These are phyloP conservation scores for Dactylellina haptotyla DNA, from an alignment of 2,329 filamentous ascomycete species.

Conservation along the genomic window DNA sequence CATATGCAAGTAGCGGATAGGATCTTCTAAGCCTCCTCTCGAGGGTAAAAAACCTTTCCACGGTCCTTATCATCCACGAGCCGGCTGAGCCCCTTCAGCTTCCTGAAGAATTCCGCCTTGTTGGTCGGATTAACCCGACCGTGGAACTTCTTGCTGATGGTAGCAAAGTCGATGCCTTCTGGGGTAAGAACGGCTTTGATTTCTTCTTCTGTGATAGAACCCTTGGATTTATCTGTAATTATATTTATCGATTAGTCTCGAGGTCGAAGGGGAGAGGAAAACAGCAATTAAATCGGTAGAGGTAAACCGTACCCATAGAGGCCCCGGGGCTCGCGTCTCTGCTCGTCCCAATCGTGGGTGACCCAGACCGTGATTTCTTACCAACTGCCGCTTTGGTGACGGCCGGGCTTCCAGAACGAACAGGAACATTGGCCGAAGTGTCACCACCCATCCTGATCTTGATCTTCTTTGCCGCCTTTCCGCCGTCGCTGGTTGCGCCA, in stretches of 20 bases:
- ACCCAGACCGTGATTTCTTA: conserved; percentile 52
- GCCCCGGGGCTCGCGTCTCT: conserved; percentile 45
- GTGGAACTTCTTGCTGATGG: conserved; percentile 56
- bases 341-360: conserved; percentile 39
- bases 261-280: no score
- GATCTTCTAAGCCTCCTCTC: conserved; percentile 43
- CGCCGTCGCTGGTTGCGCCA: conserved; percentile 53
- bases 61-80: conserved; percentile 51
- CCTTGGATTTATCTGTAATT: conserved; percentile 55
- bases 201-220: conserved; percentile 58
- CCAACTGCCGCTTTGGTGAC: conserved; percentile 23
- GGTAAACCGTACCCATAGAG: conserved; percentile 30
- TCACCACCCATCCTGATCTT: conserved; percentile 55
- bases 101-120: conserved; percentile 52
- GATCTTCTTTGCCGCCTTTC: conserved; percentile 57
- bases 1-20: no score
- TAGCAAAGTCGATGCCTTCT: conserved; percentile 58
- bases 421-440: conserved; percentile 44
- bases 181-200: conserved; percentile 57
- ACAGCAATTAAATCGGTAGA: no score
- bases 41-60: conserved; percentile 51
- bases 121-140: conserved; percentile 54
- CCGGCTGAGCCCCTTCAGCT: conserved; percentile 51
- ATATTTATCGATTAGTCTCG: not conserved
- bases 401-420: conserved; percentile 31